Evolutionary conservation across 1,284 basidiomycete genomes (phyloP).

Genomic region (Mycena sp.): DNA sequence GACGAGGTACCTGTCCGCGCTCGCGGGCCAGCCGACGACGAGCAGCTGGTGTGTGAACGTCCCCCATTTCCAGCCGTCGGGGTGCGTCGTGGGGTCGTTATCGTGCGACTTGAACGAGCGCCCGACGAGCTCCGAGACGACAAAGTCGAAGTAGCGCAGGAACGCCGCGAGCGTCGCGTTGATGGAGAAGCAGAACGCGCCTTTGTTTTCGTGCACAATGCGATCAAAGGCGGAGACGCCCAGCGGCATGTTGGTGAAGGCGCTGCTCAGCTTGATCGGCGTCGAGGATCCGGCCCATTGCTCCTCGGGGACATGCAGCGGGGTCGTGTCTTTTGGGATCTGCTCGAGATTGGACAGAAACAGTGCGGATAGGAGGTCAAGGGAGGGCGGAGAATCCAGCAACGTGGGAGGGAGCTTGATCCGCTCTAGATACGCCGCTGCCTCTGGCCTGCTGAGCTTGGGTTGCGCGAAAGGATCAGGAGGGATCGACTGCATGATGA

Average conservation of each 20-base stretch:
- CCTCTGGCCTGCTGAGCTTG: conserved; percentile 12
- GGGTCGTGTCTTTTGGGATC: conserved; percentile 27
- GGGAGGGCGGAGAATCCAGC: conserved; percentile 24
- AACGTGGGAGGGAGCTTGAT: conserved; percentile 18
- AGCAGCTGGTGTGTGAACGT: conserved; percentile 27
- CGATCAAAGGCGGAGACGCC: conserved; percentile 18
- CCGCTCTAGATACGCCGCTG: conserved; percentile 20
- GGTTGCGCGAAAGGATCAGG: not conserved
- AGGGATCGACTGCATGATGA: not conserved
- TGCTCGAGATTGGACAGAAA: conserved; percentile 26
- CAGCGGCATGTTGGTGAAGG: conserved; percentile 29
- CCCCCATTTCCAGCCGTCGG: conserved; percentile 29
- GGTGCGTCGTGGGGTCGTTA: conserved; percentile 23
- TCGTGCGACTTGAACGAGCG: conserved; percentile 23
- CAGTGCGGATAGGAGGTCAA: conserved; percentile 19
- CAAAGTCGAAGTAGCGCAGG: conserved; percentile 23
- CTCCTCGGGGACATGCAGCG: conserved; percentile 27
- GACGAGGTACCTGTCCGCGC: conserved; percentile 22
- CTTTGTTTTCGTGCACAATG: conserved; percentile 26
- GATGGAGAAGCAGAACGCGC: conserved; percentile 30
- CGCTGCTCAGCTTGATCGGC: conserved; percentile 18
- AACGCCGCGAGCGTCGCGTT: conserved; percentile 24
- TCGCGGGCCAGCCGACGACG: conserved; percentile 20
- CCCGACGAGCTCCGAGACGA: conserved; percentile 21
- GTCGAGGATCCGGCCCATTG: conserved; percentile 27